Evolutionary conservation across 129 eudicot species (phyloP), one percentile per base, ranked within the genome.

Genomic region (Chrysanthemum makinoi): DNA sequence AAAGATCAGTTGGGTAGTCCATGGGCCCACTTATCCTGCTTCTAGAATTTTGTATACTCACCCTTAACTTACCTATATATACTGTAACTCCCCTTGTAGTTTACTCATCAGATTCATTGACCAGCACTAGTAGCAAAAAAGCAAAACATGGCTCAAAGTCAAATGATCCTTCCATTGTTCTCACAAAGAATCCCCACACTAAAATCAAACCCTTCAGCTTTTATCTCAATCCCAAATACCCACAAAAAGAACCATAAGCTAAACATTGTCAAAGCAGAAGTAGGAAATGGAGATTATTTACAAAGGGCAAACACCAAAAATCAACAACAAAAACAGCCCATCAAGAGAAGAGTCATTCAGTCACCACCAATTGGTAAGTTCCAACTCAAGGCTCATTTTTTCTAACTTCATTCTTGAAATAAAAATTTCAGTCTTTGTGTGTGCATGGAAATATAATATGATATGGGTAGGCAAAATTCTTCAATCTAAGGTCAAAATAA

Each of bases 331-430:
- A 82, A 74, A 72, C 90, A 84, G 70, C 77, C 84, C 66, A 75
- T 47, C 30, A 82, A 79, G 65, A 86, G 60, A 72, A 84, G 84
- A 77, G 14, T 73, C 39, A 44, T 80, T 35, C 88, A 79, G 51
- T 48, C 80, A 13, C 75, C 87, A 24, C 96, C 96, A 28, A 58
- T 84, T 44, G 97, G 97, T 91, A 78, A 68, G 52, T 44, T 30
- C 63, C 15, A 16, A 26, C 54, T 12, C 18, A 24, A 12, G 18
- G 16, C 39, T 19, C 4, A 9, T 20, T 58, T 5, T 75, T 55
- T 11, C 1, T 15, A 13, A 17, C 19, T 3, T 2, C 20, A 20
- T 66, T 44, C 24, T 19, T 30, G 55, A 2, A 22, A 1, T 20
- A 0, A 3, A 59, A 0, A 19, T 17, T 17, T n/a, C 8, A 5